These are phyloP conservation scores for Camelina laxa DNA, from an alignment of 345 rosid species.

Conservation along the genomic window DNA sequence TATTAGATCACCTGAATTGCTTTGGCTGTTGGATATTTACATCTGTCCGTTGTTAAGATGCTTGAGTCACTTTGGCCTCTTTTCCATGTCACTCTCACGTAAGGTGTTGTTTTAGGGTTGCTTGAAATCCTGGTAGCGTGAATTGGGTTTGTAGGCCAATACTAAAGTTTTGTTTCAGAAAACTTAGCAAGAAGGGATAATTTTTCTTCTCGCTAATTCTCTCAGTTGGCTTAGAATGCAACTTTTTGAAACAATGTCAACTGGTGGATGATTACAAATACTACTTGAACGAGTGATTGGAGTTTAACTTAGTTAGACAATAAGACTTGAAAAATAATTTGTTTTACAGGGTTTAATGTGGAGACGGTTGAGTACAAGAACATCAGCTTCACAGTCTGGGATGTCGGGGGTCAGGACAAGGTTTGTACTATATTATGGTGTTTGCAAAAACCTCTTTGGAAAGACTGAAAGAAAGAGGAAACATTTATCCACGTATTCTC, in stretches of 20 bases:
- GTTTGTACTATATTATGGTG: conserved; percentile 32
- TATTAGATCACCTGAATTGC: not conserved
- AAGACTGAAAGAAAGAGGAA: not conserved
- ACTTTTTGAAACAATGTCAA: not conserved
- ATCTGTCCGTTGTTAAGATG: not conserved
- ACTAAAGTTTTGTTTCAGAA: too few relatives aligned
- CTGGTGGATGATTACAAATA: not conserved
- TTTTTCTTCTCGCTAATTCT: too few relatives aligned
- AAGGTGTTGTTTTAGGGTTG: too few relatives aligned
- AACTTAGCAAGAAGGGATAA: too few relatives aligned
- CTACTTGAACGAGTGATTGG: not conserved
- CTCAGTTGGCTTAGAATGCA: not conserved
- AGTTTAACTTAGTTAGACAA: not conserved
- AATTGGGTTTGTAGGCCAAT: too few relatives aligned
- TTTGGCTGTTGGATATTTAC: not conserved
- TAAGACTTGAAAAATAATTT: not conserved
- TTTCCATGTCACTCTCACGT: not conserved
- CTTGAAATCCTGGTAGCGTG: too few relatives aligned
- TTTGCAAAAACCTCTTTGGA: not conserved
- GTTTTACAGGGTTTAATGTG: conserved; percentile 58
- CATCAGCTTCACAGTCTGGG: conserved; percentile 75
- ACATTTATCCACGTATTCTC: not conserved
- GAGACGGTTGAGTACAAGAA: conserved; percentile 74
- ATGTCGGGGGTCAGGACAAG: conserved; percentile 78
- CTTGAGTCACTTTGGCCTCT: not conserved